Evolutionary conservation across 768 basidiomycete species (phyloP).

Genomic region (Kwoniella heveanensis): DNA sequence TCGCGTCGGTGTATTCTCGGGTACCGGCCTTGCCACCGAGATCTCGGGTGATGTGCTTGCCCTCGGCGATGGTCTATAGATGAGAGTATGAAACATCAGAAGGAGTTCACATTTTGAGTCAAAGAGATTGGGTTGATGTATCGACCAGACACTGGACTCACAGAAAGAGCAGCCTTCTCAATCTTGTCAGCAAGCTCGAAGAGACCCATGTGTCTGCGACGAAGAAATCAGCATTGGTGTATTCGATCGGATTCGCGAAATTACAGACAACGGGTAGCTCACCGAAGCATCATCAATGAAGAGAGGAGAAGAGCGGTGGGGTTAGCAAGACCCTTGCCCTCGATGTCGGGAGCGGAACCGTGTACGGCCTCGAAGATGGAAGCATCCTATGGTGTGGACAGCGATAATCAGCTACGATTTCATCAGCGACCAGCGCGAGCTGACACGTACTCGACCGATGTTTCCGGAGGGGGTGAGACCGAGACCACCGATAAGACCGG

Average conservation of each 20-base stretch:
- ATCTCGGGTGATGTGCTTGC: constrained; percentile 91
- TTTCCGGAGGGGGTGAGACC: constrained; percentile 97
- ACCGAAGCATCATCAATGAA: constrained; percentile 97
- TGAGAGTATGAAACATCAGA: background rate
- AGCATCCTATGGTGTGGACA: constrained; percentile 67
- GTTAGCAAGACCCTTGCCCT: constrained; percentile 77
- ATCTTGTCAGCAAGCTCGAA: constrained; percentile 81
- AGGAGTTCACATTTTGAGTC: constrained; percentile 2
- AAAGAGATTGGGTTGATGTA: too few relatives aligned
- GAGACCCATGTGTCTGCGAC: constrained; percentile 83
- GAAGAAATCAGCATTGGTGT: background rate
- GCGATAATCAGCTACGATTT: background rate
- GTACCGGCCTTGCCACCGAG: constrained; percentile 91
- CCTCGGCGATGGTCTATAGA: constrained; percentile 89
- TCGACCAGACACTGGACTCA: constrained; percentile 63
- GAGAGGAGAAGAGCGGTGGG: constrained; percentile 97
- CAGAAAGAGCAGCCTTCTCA: constrained; percentile 83
- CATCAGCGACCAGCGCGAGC: background rate
- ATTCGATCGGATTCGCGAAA: too few relatives aligned
- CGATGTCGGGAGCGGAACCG: constrained; percentile 99
- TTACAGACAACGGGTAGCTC: constrained; percentile 51
- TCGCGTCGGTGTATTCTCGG: constrained; percentile 82
- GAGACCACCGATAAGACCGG: constrained; percentile 95
- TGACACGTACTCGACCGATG: constrained; percentile 76
- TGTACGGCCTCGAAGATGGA: constrained; percentile 99